phyloP scores from a whole-genome alignment of 306 rosid genomes.

The Sindora glabra region DNA sequence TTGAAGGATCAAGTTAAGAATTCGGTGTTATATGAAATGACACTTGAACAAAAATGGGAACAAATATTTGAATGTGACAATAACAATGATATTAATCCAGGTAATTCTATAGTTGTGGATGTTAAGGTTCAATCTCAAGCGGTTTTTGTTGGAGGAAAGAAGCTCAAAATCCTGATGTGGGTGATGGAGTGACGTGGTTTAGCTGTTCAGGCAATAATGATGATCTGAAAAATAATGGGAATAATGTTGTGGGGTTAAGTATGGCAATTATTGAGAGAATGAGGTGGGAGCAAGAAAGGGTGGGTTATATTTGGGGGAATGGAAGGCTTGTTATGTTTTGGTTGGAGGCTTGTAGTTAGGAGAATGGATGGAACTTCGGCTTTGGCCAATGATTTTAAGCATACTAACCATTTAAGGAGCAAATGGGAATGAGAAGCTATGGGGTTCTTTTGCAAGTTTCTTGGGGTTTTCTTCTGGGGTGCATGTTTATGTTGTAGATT shows the following conservation, averaged over 20 bases:
- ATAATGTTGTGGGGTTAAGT: constrained; percentile 21
- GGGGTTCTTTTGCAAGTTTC: no score
- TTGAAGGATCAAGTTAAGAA: constrained; percentile 9
- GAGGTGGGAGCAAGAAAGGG: constrained; percentile 14
- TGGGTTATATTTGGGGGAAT: background rate
- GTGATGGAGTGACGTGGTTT: constrained; percentile 27
- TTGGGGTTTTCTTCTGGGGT: no score
- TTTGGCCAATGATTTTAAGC: constrained; percentile 30
- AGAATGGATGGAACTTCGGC: constrained; percentile 35
- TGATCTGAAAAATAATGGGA: background rate
- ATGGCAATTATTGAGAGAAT: constrained; percentile 24
- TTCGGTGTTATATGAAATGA: constrained; percentile 26
- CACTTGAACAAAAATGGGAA: constrained; percentile 34
- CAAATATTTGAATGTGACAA: constrained; percentile 5
- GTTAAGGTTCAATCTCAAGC: constrained; percentile 9
- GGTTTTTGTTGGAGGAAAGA: background rate
- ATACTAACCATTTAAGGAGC: constrained; percentile 28
- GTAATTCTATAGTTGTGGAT: constrained; percentile 13
- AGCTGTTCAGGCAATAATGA: background rate
- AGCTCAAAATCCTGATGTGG: background rate
- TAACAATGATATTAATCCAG: background rate
- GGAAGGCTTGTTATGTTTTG: constrained; percentile 14
- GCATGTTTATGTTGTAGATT: no score
- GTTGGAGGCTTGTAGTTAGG: constrained; percentile 32
- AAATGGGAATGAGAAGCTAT: constrained; percentile 28